phyloP scores from a whole-genome alignment of 768 basidiomycete genomes.

The Lactarius vividus region DNA sequence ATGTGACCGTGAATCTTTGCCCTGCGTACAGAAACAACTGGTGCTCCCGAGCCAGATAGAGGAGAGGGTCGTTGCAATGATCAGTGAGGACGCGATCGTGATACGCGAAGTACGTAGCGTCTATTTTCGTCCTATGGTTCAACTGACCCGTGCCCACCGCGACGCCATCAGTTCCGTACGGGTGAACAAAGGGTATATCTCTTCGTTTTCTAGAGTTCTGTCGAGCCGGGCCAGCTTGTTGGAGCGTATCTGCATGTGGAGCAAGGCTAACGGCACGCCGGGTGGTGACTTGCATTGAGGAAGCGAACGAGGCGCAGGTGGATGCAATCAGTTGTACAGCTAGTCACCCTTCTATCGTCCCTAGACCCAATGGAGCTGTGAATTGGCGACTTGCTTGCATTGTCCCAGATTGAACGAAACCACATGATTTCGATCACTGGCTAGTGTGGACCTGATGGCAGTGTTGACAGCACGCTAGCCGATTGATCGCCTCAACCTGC shows the following conservation, averaged over 20 bases:
- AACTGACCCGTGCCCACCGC: background rate
- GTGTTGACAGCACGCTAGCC: no score
- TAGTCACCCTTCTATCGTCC: background rate
- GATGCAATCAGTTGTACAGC: background rate
- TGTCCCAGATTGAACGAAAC: no score
- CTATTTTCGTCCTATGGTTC: background rate
- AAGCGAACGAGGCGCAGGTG: background rate
- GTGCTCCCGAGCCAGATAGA: background rate
- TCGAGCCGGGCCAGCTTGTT: background rate
- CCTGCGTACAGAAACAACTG: background rate
- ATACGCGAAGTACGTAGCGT: slow-evolving; percentile 9
- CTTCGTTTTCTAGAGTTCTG: slow-evolving; percentile 10
- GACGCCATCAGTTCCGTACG: background rate
- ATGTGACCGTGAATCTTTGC: background rate
- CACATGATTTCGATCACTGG: background rate
- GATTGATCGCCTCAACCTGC: background rate
- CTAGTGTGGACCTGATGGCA: background rate
- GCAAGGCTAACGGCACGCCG: background rate
- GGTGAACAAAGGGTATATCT: slow-evolving; percentile 7
- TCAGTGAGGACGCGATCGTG: slow-evolving; percentile 21
- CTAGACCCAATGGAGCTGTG: background rate
- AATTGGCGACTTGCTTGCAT: background rate
- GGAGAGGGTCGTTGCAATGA: background rate
- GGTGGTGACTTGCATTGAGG: background rate
- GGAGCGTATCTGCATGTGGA: background rate